phyloP scores from a whole-genome alignment of 2,329 filamentous ascomycete species.

The Colletotrichum limetticola region DNA sequence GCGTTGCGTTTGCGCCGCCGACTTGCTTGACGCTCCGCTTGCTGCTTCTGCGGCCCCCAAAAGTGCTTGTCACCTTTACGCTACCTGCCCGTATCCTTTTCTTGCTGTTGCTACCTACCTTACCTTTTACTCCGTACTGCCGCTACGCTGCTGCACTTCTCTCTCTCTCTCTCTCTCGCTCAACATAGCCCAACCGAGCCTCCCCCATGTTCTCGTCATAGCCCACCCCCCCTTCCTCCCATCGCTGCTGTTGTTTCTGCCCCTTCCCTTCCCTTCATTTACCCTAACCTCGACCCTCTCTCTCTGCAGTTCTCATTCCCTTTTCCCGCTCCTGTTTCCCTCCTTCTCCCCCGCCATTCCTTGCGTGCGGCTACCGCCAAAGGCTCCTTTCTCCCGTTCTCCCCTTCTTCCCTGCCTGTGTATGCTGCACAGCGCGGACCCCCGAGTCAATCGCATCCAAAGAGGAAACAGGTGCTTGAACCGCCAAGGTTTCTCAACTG shows the following conservation, averaged over 20 bases:
- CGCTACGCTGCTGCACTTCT: not conserved
- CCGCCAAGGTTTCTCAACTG: not conserved
- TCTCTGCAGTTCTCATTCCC: not conserved
- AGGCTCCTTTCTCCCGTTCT: not conserved
- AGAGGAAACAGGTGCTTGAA: not conserved
- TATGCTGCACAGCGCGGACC: not conserved
- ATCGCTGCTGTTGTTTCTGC: not conserved
- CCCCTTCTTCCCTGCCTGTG: not conserved
- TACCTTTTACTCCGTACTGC: no score
- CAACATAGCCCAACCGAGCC: conserved; percentile 16
- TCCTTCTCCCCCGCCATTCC: not conserved
- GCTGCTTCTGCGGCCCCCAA: not conserved
- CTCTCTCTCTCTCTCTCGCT: not conserved
- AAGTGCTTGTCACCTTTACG: not conserved
- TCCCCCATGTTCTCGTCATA: conserved; percentile 49
- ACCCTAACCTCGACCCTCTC: not conserved
- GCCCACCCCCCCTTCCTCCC: not conserved
- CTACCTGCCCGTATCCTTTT: not conserved
- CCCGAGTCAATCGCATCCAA: not conserved
- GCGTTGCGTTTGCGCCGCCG: not conserved
- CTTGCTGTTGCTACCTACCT: not conserved
- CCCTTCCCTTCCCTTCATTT: not conserved
- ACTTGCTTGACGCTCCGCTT: not conserved
- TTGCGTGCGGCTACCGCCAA: not conserved
- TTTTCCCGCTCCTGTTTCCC: not conserved